A percentile compares a stretch with the other conserved stretches of the same genome.
Evolutionary conservation across 2,329 filamentous ascomycete genomes (phyloP).

Genomic region (Penicillium capsulatum): DNA sequence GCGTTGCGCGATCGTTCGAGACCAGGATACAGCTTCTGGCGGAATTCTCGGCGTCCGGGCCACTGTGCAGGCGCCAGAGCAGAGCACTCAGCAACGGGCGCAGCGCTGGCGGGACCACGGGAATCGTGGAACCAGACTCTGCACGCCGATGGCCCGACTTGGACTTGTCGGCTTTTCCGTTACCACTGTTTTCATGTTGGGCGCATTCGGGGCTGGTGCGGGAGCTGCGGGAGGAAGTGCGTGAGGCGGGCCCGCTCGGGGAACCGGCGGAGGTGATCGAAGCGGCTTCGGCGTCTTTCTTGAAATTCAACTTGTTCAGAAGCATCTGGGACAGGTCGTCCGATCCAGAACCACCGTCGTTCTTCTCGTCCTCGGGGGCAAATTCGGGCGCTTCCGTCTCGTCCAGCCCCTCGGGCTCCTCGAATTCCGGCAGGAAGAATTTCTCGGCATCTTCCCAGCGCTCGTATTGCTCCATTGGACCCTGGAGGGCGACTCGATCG

Average conservation of each 20-base stretch:
- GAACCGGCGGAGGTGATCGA: slow-evolving; percentile 42
- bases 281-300: slow-evolving; percentile 37
- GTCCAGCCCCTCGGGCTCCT: slow-evolving; percentile 31
- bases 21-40: slow-evolving; percentile 42
- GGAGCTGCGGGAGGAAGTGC: slow-evolving; percentile 44
- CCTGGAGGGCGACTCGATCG: slow-evolving; percentile 45
- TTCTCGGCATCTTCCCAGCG: slow-evolving; percentile 46
- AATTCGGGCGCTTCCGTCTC: slow-evolving; percentile 18
- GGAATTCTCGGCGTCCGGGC: slow-evolving; percentile 31
- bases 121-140: slow-evolving; percentile 33
- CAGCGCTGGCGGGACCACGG: slow-evolving; percentile 38
- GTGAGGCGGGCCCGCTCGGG: slow-evolving; percentile 42
- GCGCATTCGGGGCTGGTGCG: slow-evolving; percentile 44
- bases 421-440: slow-evolving; percentile 44
- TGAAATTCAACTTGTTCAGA: slow-evolving; percentile 47
- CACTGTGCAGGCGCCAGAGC: slow-evolving; percentile 43
- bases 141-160: slow-evolving; percentile 31
- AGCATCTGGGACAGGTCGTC: slow-evolving; percentile 47
- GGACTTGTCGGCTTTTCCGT: slow-evolving; percentile 21
- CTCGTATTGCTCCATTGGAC: slow-evolving; percentile 48
- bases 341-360: slow-evolving; percentile 18
- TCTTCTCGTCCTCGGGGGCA: slow-evolving; percentile 19
- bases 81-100: slow-evolving; percentile 44
- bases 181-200: slow-evolving; percentile 25
- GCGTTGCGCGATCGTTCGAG: slow-evolving; percentile 43